These are phyloP conservation scores for Aristolochia californica DNA, from an alignment of 164 flowering plant genomes.

Conservation along the genomic window DNA sequence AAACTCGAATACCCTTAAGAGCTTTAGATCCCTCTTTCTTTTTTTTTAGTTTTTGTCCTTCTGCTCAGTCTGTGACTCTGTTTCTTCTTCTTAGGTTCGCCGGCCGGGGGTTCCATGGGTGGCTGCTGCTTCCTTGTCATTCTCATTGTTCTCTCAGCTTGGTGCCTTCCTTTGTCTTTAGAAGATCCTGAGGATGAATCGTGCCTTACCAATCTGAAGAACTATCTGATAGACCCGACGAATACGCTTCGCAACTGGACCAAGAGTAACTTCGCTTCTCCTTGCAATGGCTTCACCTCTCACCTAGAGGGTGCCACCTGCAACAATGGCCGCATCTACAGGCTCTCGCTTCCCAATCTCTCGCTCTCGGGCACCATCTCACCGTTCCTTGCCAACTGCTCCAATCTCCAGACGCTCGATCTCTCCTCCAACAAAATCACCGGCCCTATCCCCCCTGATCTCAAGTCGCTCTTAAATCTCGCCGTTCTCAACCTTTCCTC, in stretches of 20 bases:
- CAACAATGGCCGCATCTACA: conserved; percentile 95
- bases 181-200: conserved; percentile 76
- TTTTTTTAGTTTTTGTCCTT: too few relatives aligned
- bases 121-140: neutral
- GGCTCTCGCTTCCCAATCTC: conserved; percentile 62
- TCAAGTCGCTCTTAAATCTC: conserved; percentile 62
- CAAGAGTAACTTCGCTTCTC: conserved; percentile 40
- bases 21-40: too few relatives aligned
- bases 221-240: conserved; percentile 51
- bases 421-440: conserved; percentile 71
- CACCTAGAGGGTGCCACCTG: conserved; percentile 76
- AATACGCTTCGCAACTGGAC: conserved; percentile 71
- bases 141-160: neutral
- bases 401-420: conserved; percentile 86
- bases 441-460: conserved; percentile 73
- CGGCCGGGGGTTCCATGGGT: too few relatives aligned
- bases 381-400: conserved; percentile 74
- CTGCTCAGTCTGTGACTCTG: too few relatives aligned
- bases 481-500: conserved; percentile 88
- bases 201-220: conserved; percentile 44
- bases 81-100: too few relatives aligned
- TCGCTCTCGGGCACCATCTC: conserved; percentile 68
- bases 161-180: neutral
- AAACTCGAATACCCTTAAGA: too few relatives aligned
- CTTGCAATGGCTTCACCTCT: conserved; percentile 79